Evolutionary conservation across 1,139 yeast species (phyloP).

Genomic region (Candida sojae): DNA sequence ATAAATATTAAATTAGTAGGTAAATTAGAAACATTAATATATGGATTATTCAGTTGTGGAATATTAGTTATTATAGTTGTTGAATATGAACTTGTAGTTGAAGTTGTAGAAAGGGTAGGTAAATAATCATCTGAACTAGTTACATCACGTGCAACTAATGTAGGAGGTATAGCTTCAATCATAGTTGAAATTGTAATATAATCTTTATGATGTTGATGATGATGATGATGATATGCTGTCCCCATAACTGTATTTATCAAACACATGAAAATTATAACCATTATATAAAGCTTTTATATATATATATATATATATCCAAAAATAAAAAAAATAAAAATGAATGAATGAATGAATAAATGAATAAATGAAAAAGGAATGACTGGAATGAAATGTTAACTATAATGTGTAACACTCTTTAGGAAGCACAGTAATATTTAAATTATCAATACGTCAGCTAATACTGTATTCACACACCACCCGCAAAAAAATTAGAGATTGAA

Average conservation of each 20-base stretch:
- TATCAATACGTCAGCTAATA: too few species aligned
- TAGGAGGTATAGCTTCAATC: neutral
- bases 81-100: neutral
- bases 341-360: neutral
- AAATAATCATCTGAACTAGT: constrained; percentile 9
- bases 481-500: too few species aligned
- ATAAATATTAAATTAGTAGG: constrained; percentile 47
- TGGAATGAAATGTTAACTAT: too few species aligned
- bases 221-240: constrained; percentile 3
- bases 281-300: neutral
- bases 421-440: too few species aligned
- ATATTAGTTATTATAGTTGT: constrained; percentile 9
- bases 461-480: too few species aligned
- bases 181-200: neutral
- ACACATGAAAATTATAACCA: neutral
- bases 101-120: constrained; percentile 6
- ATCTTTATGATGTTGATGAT: constrained; percentile 5
- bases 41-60: constrained; percentile 32
- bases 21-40: constrained; percentile 22
- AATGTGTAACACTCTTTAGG: too few species aligned
- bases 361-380: neutral
- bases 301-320: neutral
- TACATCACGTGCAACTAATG: constrained; percentile 4
- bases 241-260: neutral
- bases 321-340: neutral